Evolutionary conservation across 2,329 filamentous ascomycete species (phyloP), one percentile per base, ranked within the genome.

Genomic region (Escovopsis sp.): DNA sequence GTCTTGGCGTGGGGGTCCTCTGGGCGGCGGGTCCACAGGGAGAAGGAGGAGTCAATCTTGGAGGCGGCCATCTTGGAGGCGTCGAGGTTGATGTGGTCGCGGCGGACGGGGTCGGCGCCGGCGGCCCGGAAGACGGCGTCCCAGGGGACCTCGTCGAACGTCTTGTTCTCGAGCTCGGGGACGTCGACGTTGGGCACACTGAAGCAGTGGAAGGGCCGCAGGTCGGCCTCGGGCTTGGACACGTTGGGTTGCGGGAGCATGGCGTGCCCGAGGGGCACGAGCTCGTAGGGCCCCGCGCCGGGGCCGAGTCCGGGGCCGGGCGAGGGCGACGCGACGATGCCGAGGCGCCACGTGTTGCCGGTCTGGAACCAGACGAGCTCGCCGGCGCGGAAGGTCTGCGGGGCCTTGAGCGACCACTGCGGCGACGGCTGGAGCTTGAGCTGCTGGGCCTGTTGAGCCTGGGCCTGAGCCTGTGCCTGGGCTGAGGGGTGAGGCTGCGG

Each of bases 291-390:
- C 6, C 28, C 28, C 6, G 28, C 28, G 28, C 28, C 28, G 28
- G 28, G 28, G 28, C 6, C 10, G 28, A 2, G 15, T 2, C 15
- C 15, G 15, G 54, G 52, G 8, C 53, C 50, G 4, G 48, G 52
- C n/a, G 48, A 51, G 12, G 58, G 56, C 47, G 54, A 45, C 32
- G 59, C 48, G 44, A 72, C 61, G 40, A 72, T 54, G 5, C 69
- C 69, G 0, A 73, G 57, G 32, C 69, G 65, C 66, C 69, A 72
- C 1, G 65, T 64, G 19, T 56, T 60, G 6, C 60, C 59, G 23
- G 67, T 67, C 47, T 66, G 62, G 44, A 62, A 72, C 69, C 69
- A 73, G 6, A 72, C 66, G 12, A 71, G 55, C 47, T 73, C 69
- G 34, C 69, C 69, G 2, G 59, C 55, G 41, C 68, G 63, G 48